A percentile compares a stretch with the other conserved stretches of the same genome.
Evolutionary conservation across 1,139 yeast species (phyloP).

Genomic region (Yamadazyma diospyri): DNA sequence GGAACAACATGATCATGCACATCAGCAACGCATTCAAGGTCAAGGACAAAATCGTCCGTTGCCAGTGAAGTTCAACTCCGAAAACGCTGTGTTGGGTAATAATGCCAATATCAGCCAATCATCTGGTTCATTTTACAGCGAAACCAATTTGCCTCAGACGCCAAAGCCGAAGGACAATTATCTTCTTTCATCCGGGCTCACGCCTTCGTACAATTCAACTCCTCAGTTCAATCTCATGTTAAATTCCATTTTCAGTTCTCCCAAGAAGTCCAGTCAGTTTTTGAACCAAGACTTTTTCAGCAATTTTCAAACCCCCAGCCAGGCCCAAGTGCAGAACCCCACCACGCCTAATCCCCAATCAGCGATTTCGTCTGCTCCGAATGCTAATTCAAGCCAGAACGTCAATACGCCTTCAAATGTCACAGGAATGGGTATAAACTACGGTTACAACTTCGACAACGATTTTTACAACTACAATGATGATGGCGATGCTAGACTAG

Average conservation of each 20-base stretch:
- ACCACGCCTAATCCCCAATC: constrained; percentile 1
- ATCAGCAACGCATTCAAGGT: neutral
- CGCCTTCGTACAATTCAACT: constrained; percentile 35
- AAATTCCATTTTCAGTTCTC: constrained; percentile 41
- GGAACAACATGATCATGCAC: neutral
- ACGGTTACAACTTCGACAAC: neutral
- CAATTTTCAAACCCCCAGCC: constrained; percentile 3
- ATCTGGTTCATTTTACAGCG: constrained; percentile 8
- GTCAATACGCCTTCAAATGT: constrained; percentile 4
- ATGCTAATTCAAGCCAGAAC: constrained; percentile 1
- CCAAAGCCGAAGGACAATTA: constrained; percentile 35
- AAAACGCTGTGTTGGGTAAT: neutral
- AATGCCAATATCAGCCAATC: neutral
- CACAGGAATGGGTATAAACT: constrained; percentile 5
- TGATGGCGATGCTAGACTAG: constrained; percentile 40
- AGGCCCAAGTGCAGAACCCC: too few species aligned
- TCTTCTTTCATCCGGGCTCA: constrained; percentile 27
- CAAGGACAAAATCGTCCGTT: neutral
- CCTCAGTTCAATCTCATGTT: constrained; percentile 44
- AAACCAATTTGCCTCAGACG: constrained; percentile 28
- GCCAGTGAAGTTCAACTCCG: constrained; percentile 2
- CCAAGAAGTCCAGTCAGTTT: constrained; percentile 28
- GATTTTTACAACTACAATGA: constrained; percentile 16
- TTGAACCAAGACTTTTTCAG: constrained; percentile 32
- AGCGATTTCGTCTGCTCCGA: neutral